These are phyloP conservation scores for Triangularia verruculosa DNA, from an alignment of 2,329 filamentous ascomycete genomes.

Conservation along the genomic window DNA sequence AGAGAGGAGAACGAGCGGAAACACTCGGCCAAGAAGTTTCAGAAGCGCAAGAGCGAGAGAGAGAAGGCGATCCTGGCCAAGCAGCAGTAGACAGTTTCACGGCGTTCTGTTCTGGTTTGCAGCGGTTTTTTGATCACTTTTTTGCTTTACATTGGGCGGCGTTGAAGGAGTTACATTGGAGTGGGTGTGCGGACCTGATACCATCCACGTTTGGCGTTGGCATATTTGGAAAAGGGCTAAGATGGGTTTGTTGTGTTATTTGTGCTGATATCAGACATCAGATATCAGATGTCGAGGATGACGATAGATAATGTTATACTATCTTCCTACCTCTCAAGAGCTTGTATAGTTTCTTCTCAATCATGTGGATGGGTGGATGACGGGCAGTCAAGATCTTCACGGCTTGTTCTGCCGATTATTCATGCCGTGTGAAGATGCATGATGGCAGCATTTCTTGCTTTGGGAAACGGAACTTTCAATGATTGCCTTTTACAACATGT, in stretches of 20 bases:
- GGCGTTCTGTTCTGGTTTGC: neutral
- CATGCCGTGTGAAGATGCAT: neutral
- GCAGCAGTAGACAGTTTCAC: conserved; percentile 46
- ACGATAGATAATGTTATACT: neutral
- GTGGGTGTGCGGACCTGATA: conserved; percentile 19
- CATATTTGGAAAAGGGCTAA: neutral
- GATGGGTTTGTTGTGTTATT: neutral
- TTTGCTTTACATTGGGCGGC: conserved; percentile 20
- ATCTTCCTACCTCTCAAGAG: neutral
- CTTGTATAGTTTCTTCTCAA: neutral
- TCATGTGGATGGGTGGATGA: neutral
- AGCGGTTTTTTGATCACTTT: neutral
- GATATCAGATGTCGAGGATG: neutral
- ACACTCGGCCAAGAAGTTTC: conserved; percentile 80
- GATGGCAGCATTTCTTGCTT: neutral
- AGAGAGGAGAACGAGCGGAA: conserved; percentile 92
- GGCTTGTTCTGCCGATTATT: neutral
- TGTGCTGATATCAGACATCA: neutral
- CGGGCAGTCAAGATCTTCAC: neutral
- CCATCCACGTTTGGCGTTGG: conserved; percentile 23
- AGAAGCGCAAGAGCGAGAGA: conserved; percentile 55
- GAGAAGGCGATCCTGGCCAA: conserved; percentile 86
- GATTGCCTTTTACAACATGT: neutral
- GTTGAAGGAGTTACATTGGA: conserved; percentile 13
- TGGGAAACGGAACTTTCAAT: neutral